These are phyloP conservation scores for Calycina marina DNA, from an alignment of 2,329 filamentous ascomycete genomes.

Conservation along the genomic window DNA sequence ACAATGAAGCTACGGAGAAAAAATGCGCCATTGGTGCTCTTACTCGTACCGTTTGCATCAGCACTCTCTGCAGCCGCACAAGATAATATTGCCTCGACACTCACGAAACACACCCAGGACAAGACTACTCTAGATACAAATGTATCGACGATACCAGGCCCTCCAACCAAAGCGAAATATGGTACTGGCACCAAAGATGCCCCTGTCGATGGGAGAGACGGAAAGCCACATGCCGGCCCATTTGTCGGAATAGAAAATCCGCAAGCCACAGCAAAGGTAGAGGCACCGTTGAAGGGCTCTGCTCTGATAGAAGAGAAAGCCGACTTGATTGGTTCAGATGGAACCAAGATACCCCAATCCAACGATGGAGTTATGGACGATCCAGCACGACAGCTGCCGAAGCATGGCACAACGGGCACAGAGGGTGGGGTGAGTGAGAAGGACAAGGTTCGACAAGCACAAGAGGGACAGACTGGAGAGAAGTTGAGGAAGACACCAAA, in stretches of 20 bases:
- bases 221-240: slow-evolving; percentile 82
- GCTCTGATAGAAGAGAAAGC: slow-evolving; percentile 33
- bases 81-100: slow-evolving; percentile 12
- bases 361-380: slow-evolving; percentile 91
- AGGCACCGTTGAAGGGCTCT: slow-evolving; percentile 23
- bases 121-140: slow-evolving; percentile 9
- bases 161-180: slow-evolving; percentile 20
- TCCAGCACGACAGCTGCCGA: slow-evolving; percentile 57
- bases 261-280: slow-evolving; percentile 20
- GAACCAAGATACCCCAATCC: slow-evolving; percentile 44
- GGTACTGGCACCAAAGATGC: slow-evolving; percentile 55
- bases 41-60: slow-evolving; percentile 41
- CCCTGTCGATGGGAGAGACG: slow-evolving; percentile 84
- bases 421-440: slow-evolving; percentile 84
- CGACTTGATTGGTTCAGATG: slow-evolving; percentile 40
- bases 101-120: slow-evolving; percentile 14
- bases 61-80: slow-evolving; percentile 23
- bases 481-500: slow-evolving; percentile 63
- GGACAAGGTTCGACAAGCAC: slow-evolving; percentile 56
- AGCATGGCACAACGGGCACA: slow-evolving; percentile 75
- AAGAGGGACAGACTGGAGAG: slow-evolving; percentile 50
- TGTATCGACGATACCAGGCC: slow-evolving; percentile 10
- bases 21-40: slow-evolving; percentile 40
- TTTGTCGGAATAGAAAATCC: slow-evolving; percentile 48
- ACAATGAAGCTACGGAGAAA: slow-evolving; percentile 44